These are phyloP conservation scores for Gymnopilus junonius DNA, from an alignment of 768 basidiomycete genomes.

Conservation along the genomic window DNA sequence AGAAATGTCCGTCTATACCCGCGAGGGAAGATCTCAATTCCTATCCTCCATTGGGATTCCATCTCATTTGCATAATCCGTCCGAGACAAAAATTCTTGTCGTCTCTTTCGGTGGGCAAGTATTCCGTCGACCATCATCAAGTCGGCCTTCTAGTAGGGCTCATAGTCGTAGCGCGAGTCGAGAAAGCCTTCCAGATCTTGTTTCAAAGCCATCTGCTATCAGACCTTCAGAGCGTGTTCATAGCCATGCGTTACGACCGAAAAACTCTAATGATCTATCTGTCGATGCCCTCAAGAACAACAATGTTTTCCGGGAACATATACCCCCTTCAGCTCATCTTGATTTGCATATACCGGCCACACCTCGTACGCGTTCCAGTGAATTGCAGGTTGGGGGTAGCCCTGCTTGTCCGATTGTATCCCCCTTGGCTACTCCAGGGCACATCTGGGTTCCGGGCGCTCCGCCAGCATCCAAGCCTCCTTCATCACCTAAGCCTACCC, in stretches of 20 bases:
- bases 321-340: neutral
- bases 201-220: neutral
- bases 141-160: constrained; percentile 40
- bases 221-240: neutral
- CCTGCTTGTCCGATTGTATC: neutral
- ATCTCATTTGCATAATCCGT: constrained; percentile 45
- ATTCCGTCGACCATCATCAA: constrained; percentile 55
- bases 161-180: constrained; percentile 33
- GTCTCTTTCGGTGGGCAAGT: constrained; percentile 85
- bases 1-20: constrained; percentile 49
- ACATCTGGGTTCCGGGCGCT: constrained; percentile 62
- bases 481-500: constrained; percentile 34
- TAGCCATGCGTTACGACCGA: neutral
- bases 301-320: neutral
- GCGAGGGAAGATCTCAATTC: constrained; percentile 55
- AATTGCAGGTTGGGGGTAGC: neutral
- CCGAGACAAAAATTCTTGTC: constrained; percentile 62
- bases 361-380: neutral
- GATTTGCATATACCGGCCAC: constrained; percentile 4
- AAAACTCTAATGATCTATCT: neutral
- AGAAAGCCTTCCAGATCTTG: constrained; percentile 14
- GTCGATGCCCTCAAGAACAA: neutral
- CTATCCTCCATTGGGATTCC: constrained; percentile 67
- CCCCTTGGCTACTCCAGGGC: constrained; percentile 54
- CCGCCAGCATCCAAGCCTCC: constrained; percentile 50